Evolutionary conservation across 176 grass and related monocot genomes (phyloP), one percentile per base, ranked within the genome.

Genomic region (bread wheat (Triticum aestivum)): DNA sequence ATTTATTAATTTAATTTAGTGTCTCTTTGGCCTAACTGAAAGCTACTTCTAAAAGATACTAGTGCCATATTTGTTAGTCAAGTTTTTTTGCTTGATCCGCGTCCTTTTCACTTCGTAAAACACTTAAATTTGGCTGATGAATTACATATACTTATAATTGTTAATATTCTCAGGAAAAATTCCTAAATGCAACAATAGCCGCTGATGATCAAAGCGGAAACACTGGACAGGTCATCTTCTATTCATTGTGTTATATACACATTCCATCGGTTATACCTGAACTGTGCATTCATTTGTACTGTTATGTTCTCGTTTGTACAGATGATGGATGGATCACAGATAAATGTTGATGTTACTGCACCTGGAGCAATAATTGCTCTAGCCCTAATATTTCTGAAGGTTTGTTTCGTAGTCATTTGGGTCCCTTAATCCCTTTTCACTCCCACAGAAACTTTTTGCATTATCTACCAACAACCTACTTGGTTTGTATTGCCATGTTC

Each of bases 361-460:
- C 96, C 96, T 82, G 96, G 96, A 79, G 96, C 93, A 75, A 95
- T 92, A 95, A 92, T 98, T 95, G 96, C 96, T 79, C 86, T 98
- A 70, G 93, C 91, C 37, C 82, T 98, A 51, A 95, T 98, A 87
- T 98, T 89, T 92, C 84, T 98, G 77, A 98, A 95, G 88, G 96
- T 94, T 65, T 66, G 21, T 69, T 77, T 37, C 44, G 37, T 79
- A 15, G 30, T 72, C n/a, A 67, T 52, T 82, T 86, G 54, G 34
- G 12, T 82, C 54, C 41, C 73, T 69, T 67, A 24, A 8, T 82
- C 54, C 54, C 68, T 68, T 67, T 86, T 81, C n/a, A 34, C 32
- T 49, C 68, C 5, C 54, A 11, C 26, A 85, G 52, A 62, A 72
- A 23, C 33, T 65, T 10, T 6, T 12, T 73, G 37, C n/a, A 83